phyloP scores from a whole-genome alignment of 441 rosid species.

The Francoa sonchifolia region DNA sequence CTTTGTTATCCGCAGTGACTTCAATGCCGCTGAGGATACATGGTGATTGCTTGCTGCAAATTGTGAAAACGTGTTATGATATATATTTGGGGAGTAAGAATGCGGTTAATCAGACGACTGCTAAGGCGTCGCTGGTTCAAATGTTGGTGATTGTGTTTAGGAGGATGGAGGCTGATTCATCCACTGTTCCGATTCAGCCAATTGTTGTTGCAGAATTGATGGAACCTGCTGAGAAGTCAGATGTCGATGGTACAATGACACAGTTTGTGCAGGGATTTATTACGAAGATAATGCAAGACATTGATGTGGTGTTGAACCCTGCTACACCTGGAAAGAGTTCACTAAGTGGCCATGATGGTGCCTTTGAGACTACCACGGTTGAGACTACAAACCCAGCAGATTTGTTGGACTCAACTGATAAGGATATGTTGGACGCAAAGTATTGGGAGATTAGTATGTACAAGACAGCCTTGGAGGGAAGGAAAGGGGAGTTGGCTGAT shows the following conservation, averaged over 20 bases:
- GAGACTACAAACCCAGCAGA: slow-evolving; percentile 93
- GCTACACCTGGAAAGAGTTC: slow-evolving; percentile 36
- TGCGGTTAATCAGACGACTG: slow-evolving; percentile 86
- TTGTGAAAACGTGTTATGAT: slow-evolving; percentile 88
- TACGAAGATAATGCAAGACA: slow-evolving; percentile 86
- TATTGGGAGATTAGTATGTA: slow-evolving; percentile 99
- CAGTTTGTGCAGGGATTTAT: slow-evolving; percentile 96
- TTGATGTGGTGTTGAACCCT: slow-evolving; percentile 77
- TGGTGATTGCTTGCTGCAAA: slow-evolving; percentile 75
- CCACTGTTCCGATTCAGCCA: slow-evolving; percentile 87
- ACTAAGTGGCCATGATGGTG: slow-evolving; percentile 61
- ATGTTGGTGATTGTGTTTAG: slow-evolving; percentile 90
- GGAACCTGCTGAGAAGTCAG: slow-evolving; percentile 82
- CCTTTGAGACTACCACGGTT: slow-evolving; percentile 69
- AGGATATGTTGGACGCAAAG: slow-evolving; percentile 98
- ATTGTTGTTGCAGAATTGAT: slow-evolving; percentile 92
- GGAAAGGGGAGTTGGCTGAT: slow-evolving; percentile 88
- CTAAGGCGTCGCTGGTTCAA: slow-evolving; percentile 90
- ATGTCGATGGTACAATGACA: slow-evolving; percentile 74
- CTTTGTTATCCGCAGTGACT: slow-evolving; percentile 76
- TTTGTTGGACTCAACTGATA: slow-evolving; percentile 95
- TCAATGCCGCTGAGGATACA: slow-evolving; percentile 84
- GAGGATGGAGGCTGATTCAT: slow-evolving; percentile 98
- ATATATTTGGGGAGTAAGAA: slow-evolving; percentile 83
- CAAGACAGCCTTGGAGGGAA: slow-evolving; percentile 93